These are phyloP conservation scores for Tetracentron sinense DNA, from an alignment of 164 flowering plant genomes.

Conservation along the genomic window DNA sequence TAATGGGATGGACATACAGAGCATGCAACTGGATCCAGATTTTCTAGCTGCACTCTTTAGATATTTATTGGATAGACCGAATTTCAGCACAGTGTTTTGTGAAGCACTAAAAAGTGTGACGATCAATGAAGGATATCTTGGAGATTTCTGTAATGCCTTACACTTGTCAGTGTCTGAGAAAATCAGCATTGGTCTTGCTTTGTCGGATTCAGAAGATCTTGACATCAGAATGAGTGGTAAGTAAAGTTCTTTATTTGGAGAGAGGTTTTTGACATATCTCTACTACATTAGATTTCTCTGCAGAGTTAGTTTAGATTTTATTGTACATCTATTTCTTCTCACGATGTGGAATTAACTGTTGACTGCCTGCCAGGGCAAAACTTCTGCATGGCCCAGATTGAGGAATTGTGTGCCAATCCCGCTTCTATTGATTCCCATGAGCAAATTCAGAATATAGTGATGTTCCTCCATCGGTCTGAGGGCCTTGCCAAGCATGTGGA, in stretches of 20 bases:
- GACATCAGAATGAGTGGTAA: slow-evolving; percentile 60
- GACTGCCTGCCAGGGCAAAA: slow-evolving; percentile 58
- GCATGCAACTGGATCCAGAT: slow-evolving; percentile 36
- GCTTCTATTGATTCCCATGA: slow-evolving; percentile 40
- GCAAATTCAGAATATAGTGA: slow-evolving; percentile 64
- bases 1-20: slow-evolving; percentile 36
- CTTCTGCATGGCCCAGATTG: slow-evolving; percentile 69
- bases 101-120: slow-evolving; percentile 41
- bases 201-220: slow-evolving; percentile 63
- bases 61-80: slow-evolving; percentile 54
- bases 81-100: slow-evolving; percentile 63
- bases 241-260: slow-evolving; percentile 10
- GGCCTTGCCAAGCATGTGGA: slow-evolving; percentile 73
- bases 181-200: slow-evolving; percentile 77
- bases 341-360: neutral
- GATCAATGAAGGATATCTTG: slow-evolving; percentile 50
- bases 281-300: neutral
- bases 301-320: neutral
- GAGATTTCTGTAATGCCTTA: slow-evolving; percentile 47
- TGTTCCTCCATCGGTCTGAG: slow-evolving; percentile 68
- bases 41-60: slow-evolving; percentile 45
- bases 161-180: slow-evolving; percentile 61
- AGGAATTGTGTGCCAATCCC: slow-evolving; percentile 50
- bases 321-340: neutral
- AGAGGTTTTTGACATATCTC: neutral